Evolutionary conservation across 805 yeast genomes (phyloP), one percentile per base, ranked within the genome.

Genomic region (Myxozyma lipomycoides): DNA sequence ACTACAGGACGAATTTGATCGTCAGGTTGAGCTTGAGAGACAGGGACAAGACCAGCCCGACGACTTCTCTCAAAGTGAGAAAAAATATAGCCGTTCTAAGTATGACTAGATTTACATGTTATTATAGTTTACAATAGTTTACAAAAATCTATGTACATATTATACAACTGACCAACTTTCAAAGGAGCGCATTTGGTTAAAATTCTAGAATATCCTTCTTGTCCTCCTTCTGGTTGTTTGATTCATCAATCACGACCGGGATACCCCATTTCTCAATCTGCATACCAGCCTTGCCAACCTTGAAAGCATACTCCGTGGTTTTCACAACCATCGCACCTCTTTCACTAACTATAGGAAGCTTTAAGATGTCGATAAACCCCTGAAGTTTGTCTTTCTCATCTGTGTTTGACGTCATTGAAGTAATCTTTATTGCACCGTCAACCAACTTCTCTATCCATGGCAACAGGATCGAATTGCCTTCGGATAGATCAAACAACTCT

Each of bases 181-280:
- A n/a, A n/a, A n/a, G n/a, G n/a, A n/a, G n/a, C n/a, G n/a, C n/a
- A n/a, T n/a, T n/a, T n/a, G n/a, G n/a, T 19, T 44, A 47, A 26
- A 47, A 47, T 24, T 47, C 50, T 32, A 47, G 43, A 18, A 17
- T 36, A 21, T 34, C 50, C 30, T 32, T 26, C 9, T 40, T 38
- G 5, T 22, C 7, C 38, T 48, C 34, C 32, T 42, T 43, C 43
- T 39, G 25, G 21, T 7, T 32, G 4, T 10, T 19, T 9, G 26
- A 4, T 15, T 75, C 83, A n/a, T 75, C 85, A 51, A 84, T 95
- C 50, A 89, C 96, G 1, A 91, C 95, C 0, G 98, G 98, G 45
- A 93, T 93, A n/a, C 95, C 87, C 95, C 96, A 93, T 62, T 83
- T 87, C 59, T 86, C 91, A 46, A 93, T 83, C 62, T 86, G 96